Percentiles rank a stretch among this genome's conserved stretches.
Evolutionary conservation across 768 basidiomycete species (phyloP).

Genomic region (Ephemerocybe angulata): DNA sequence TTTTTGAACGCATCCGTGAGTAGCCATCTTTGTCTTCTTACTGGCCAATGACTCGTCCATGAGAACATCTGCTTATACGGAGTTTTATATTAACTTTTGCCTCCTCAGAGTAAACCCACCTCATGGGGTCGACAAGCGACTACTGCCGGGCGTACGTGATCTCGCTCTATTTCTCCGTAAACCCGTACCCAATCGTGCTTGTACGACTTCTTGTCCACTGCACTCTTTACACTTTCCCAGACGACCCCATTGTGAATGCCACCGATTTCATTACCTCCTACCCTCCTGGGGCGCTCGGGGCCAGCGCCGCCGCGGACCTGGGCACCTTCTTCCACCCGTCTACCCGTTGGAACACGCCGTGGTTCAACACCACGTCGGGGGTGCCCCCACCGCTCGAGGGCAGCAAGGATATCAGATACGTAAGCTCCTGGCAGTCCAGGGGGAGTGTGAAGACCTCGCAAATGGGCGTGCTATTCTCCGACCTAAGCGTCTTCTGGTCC

Average conservation of each 20-base stretch:
- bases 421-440: slow-evolving; percentile 25
- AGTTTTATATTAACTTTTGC: not conserved
- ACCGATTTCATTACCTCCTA: slow-evolving; percentile 19
- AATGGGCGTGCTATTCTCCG: slow-evolving; percentile 42
- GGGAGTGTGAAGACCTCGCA: slow-evolving; percentile 29
- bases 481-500: slow-evolving; percentile 50
- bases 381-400: slow-evolving; percentile 29
- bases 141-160: slow-evolving; percentile 22
- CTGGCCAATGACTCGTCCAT: too few relatives aligned
- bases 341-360: slow-evolving; percentile 43
- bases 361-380: slow-evolving; percentile 21
- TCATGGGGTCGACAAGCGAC: slow-evolving; percentile 20
- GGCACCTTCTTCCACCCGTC: slow-evolving; percentile 42
- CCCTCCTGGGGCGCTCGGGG: slow-evolving; percentile 17
- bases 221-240: slow-evolving; percentile 8
- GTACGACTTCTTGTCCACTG: slow-evolving; percentile 33
- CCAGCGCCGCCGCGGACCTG: slow-evolving; percentile 34
- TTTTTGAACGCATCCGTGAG: slow-evolving; percentile 8
- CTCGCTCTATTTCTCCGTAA: slow-evolving; percentile 17
- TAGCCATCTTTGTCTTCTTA: slow-evolving; percentile 5
- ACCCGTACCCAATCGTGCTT: slow-evolving; percentile 32
- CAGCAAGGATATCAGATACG: slow-evolving; percentile 22
- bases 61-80: not conserved
- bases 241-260: slow-evolving; percentile 8
- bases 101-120: slow-evolving; percentile 23